Evolutionary conservation across 1,284 basidiomycete species (phyloP).

Genomic region (Trametes sp.): DNA sequence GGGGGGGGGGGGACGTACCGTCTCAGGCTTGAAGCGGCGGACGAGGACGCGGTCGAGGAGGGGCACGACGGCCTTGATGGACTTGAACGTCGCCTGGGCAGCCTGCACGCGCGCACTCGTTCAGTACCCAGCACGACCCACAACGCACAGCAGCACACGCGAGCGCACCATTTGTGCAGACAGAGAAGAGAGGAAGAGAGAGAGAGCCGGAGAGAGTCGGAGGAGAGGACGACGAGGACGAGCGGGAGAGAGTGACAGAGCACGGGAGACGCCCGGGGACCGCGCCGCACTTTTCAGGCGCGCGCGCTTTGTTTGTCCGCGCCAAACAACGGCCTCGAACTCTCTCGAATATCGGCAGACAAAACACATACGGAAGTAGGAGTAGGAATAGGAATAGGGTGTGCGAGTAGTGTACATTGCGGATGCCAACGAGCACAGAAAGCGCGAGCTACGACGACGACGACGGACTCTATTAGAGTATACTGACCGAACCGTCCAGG

Average conservation of each 20-base stretch:
- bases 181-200: slow-evolving; percentile 9
- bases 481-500: background rate
- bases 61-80: slow-evolving; percentile 91
- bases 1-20: slow-evolving; percentile 56
- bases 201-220: slow-evolving; percentile 4
- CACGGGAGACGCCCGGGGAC: slow-evolving; percentile 15
- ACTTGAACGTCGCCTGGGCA: slow-evolving; percentile 89
- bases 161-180: slow-evolving; percentile 28
- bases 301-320: slow-evolving; percentile 38
- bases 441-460: background rate
- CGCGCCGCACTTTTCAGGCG: slow-evolving; percentile 30
- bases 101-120: slow-evolving; percentile 51
- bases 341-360: slow-evolving; percentile 29
- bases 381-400: slow-evolving; percentile 24
- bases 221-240: no score
- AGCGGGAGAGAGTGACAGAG: slow-evolving; percentile 19
- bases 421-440: slow-evolving; percentile 19
- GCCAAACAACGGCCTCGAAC: slow-evolving; percentile 40
- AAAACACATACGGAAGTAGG: background rate
- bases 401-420: slow-evolving; percentile 40
- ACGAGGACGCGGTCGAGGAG: slow-evolving; percentile 97
- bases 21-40: slow-evolving; percentile 95
- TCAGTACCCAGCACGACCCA: background rate
- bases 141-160: background rate
- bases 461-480: background rate